Evolutionary conservation across 2,329 filamentous ascomycete species (phyloP).

Genomic region (Cylindrodendrum hubeiense): DNA sequence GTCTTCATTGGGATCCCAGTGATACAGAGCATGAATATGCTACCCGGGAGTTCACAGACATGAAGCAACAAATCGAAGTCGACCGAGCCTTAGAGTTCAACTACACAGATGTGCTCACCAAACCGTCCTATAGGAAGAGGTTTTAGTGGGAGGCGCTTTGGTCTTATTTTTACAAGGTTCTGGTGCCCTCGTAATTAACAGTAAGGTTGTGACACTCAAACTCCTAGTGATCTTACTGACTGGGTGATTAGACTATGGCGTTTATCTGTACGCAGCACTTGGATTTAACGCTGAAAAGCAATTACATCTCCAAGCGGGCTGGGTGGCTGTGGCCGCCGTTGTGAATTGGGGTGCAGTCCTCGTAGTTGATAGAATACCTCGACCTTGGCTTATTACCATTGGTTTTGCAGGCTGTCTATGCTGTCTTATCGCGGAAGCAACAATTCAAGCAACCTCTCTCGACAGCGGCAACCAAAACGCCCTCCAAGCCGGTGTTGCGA

Average conservation of each 20-base stretch:
- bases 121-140: neutral
- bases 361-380: neutral
- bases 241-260: conserved; percentile 13
- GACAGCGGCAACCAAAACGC: neutral
- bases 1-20: neutral
- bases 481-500: conserved; percentile 2
- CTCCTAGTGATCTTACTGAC: neutral
- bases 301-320: conserved; percentile 11
- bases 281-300: conserved; percentile 1
- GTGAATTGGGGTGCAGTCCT: conserved; percentile 8
- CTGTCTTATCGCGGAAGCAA: conserved; percentile 6
- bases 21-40: neutral
- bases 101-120: neutral
- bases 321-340: neutral
- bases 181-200: conserved; percentile 12
- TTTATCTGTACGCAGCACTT: conserved; percentile 4
- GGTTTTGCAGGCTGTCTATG: neutral
- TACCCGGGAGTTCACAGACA: neutral
- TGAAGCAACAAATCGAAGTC: neutral
- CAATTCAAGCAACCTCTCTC: conserved; percentile 7
- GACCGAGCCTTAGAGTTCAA: neutral
- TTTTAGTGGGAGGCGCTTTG: neutral
- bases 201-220: neutral
- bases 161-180: conserved; percentile 6
- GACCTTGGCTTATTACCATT: conserved; percentile 4